Evolutionary conservation across 1,139 yeast genomes (phyloP), one percentile per base, ranked within the genome.

Genomic region (Insectozyma bohioensis): DNA sequence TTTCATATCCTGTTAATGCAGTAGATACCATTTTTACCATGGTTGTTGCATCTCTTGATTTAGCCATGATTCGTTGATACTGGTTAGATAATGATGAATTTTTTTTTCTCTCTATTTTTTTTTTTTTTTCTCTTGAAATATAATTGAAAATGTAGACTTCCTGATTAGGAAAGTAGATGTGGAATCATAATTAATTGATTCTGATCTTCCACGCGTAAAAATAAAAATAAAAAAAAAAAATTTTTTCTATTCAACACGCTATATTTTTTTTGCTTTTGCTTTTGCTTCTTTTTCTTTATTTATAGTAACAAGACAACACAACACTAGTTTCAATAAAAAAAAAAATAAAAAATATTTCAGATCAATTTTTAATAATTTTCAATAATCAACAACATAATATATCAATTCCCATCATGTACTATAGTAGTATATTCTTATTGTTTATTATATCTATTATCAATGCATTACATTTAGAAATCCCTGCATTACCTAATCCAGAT

Each of bases 1-100:
- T 78, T 56, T 79, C 78, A 57, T 73, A 85, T 3, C 97, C 97
- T 1, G 97, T 88, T 48, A 82, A 76, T 18, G 97, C 97, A 1
- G 92, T 73, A 1, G 95, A 86, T 2, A 86, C 65, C 44, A 87
- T 68, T 58, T 69, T 67, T 37, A 69, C 69, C 75, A 69, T 69
- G 29, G 75, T 68, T 41, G 63, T 67, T 19, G 71, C 58, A 30
- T 66, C 56, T 48, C 65, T 68, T 17, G 64, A 66, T 47, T 63
- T 67, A 17, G 72, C 72, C 75, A 68, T 68, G 4, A 11, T 31
- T 24, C 9, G 25, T 21, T 21, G 17, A 8, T 13, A 13, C 9
- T 13, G 14, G 23, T 14, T 30, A 12, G 11, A 13, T n/a, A 16
- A 13, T 12, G 8, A 21, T 11, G 12, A 12, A 20, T 6, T 14